Base-by-base conservation (phyloP, 768 basidiomycete genomes). In the Chalciporus pseudorubinellus region DNA sequence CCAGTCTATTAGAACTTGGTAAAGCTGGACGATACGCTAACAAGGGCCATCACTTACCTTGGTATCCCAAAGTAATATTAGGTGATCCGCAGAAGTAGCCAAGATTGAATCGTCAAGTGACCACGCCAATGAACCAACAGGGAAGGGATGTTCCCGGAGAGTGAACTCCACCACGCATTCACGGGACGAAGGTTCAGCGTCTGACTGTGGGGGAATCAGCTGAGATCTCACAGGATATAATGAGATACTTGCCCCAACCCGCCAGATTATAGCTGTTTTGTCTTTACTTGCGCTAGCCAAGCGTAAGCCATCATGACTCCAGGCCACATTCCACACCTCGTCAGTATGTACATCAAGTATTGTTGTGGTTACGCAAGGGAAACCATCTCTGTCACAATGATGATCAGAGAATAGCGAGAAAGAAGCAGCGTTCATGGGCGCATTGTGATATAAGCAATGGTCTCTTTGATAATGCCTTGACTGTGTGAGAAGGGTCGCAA, bases 291-390 rank as follows among this genome's bases (percentile, higher is more conserved):
- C 89, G 57, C 85, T 94, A 26, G 95, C 97, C 44, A 99, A 75
- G 60, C 79, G 85, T 44, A 71, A 69, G 2, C 97, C 97, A 65
- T 87, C 85, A 60, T 90, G 91, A 69, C 93, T 95, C 95, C 95
- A 99, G 65, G 87, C 88, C 52, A 98, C 70, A 64, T 89, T 85
- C 95, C 95, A 98, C 39, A 99, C 94, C 67, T 99, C 93, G 64
- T 98, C 92, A 11, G 76, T 79, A 69, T 98, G 95, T 26, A 86
- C 90, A 40, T 85, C 81, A 52, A 98, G 73, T 46, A 94, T 85
- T 21, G 88, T 86, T 3, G 92, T 94, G 12, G 90, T 94, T 21
- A 87, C 75, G 40, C 82, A 80, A 7, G 97, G 97, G 72, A 99
- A 98, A 36, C 80, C 80, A 22, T 81, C 79, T 62, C 85, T 80